phyloP scores from a whole-genome alignment of 331 rosid species.

The Rhamnella rubrinervis region DNA sequence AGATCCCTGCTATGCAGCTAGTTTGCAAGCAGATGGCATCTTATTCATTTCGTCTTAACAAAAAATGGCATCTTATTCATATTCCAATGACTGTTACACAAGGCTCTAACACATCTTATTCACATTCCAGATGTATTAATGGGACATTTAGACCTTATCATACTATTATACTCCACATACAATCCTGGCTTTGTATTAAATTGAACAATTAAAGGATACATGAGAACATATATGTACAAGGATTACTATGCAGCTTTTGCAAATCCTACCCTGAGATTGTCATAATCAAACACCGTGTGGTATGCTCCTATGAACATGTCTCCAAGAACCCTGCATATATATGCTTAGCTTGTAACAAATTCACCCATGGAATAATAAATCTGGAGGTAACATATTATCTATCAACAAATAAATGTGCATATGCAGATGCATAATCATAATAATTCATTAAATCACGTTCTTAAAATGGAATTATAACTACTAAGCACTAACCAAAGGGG shows the following conservation, averaged over 20 bases:
- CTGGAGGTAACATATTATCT: background rate
- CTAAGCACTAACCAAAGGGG: slow-evolving; percentile 60
- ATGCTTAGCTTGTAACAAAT: slow-evolving; percentile 11
- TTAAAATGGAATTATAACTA: background rate
- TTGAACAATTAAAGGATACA: background rate
- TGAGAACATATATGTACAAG: background rate
- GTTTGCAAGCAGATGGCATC: background rate
- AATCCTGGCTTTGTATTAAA: background rate
- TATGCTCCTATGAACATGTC: slow-evolving; percentile 62
- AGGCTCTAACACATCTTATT: background rate
- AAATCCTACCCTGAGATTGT: slow-evolving; percentile 64
- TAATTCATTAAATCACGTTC: background rate
- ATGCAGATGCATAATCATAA: background rate
- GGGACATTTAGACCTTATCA: background rate
- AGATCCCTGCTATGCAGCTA: too few relatives aligned
- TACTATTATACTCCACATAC: background rate
- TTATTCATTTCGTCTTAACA: too few relatives aligned
- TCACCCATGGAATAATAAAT: background rate
- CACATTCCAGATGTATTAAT: background rate
- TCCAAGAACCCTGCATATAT: slow-evolving; percentile 74
- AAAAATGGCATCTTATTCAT: background rate
- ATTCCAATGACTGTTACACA: background rate
- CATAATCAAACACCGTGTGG: slow-evolving; percentile 78
- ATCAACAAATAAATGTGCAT: too few relatives aligned
- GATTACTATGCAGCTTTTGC: slow-evolving; percentile 52